Base-by-base conservation (phyloP, 345 rosid species). In the Syzygium jambos region DNA sequence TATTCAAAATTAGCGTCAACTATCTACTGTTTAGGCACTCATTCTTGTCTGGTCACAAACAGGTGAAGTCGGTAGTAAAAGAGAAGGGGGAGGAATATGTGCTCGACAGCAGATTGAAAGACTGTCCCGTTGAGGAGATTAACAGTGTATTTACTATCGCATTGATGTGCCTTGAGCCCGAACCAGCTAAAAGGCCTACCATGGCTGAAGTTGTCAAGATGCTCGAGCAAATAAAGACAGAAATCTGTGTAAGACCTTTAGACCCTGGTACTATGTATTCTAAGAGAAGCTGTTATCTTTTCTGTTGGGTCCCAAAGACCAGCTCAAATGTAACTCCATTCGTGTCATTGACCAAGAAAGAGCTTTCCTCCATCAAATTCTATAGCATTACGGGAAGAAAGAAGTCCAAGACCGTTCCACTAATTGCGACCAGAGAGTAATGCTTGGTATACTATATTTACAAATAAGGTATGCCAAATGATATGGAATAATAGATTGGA, bases 191-290 rank as follows among this genome's bases (percentile, higher is more conserved):
- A 87, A 95, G 99, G 88, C 98, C 98, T 80, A 92, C 96, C 43
- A 96, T 96, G 98, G 89, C 92, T 86, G 97, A 97, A 90, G 93
- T 96, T 86, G 98, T 97, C 85, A 95, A 95, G 92, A 92, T 95
- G 94, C 96, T 96, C 63, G 96, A 95, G 94, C 92, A 89, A 86
- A 91, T 91, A 30, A 89, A 65, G 83, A 52, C 88, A 91, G 16
- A 89, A 91, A 84, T 61, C 25, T 85, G 91, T 78, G 53, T 54
- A 41, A n/a, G 91, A 87, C 85, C 78, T 34, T 51, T 88, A 87
- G 56, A 13, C 11, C 51, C 78, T 13, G 0, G 21, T 38, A 19
- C 57, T 17, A 85, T 57, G 43, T 43, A 57, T 43, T 59, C 54
- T 13, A n/a, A 65, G 1, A 85, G 46, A 86, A 23, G 9, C 77